Evolutionary conservation across 768 basidiomycete genomes (phyloP), one percentile per base, ranked within the genome.

Genomic region (Ramaria rubella): DNA sequence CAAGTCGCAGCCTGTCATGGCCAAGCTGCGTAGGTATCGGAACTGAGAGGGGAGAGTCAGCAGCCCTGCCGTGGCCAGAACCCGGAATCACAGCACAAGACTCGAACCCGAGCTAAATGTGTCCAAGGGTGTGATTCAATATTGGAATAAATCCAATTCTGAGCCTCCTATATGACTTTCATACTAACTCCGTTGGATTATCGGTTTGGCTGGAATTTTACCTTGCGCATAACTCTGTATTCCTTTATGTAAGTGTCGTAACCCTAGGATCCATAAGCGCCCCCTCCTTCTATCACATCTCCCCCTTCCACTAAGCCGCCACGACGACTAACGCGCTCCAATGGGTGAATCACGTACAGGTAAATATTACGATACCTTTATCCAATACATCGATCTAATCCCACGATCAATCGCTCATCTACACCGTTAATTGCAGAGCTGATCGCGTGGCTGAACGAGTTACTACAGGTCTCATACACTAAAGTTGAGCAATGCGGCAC

Each of bases 401-500:
- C 19, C 27, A 30, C 45, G 19, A 12, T n/a, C 23, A 6, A 26
- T 34, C 42, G 27, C 9, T 14, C 15, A 2, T 43, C 27, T 29
- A n/a, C n/a, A n/a, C n/a, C n/a, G n/a, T 44, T 44, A 54, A 42
- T 27, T 42, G 36, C 34, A 30, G 96, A 99, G 66, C 79, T 99
- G 23, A 66, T 99, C 15, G 79, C 79, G 43, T 99, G 96, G 96
- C 75, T 96, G 64, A 98, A 99, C 72, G 90, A 94, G 42, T 83
- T 99, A 23, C 80, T 97, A 1, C 86, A 90, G 69, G 75, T 91
- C 64, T 87, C 86, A 75, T 92, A 94, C 74, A 90, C 88, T 12
- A 98, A 95, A 71, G 73, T 96, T 60, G 91, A 94, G 72, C 90
- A 94, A 70, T 92, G 89, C 67, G 92, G 92, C 15, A 82, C 85